Evolutionary conservation across 768 basidiomycete species (phyloP), one percentile per base, ranked within the genome.

Genomic region (Cystofilobasidium bisporidii): DNA sequence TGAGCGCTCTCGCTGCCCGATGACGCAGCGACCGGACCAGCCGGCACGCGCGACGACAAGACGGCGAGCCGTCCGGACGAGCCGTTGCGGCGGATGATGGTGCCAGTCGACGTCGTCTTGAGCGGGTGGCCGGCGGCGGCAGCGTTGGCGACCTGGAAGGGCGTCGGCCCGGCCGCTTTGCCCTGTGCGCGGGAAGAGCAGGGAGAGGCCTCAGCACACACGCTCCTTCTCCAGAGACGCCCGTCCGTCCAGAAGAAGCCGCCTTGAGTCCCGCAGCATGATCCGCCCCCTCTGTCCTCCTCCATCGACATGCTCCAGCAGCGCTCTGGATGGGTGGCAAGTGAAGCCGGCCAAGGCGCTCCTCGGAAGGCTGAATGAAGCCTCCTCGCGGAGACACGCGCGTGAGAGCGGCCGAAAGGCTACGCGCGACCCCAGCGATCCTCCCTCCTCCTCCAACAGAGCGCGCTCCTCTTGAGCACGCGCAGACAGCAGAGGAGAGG

Each of bases 71-170:
- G 33, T 1, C 59, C 38, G 3, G 59, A 40, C 12, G 59, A 60
- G 17, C 33, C 33, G 36, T 60, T 60, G 17, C 59, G 33, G 14
- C 59, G 20, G 59, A 60, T 36, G 59, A 60, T 60, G 32, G 59
- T 60, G 11, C 59, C 59, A 2, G 36, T 41, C 41, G 59, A 60
- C 12, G 59, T 60, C 59, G 59, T 60, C 59, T 60, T 60, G 36
- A 60, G 38, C 30, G 38, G 30, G 30, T 32, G 32, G 28, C 9
- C 32, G 28, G 24, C 59, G 26, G 38, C 59, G 36, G 38, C 33
- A 36, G 59, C 33, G 59, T 38, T 60, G 59, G 59, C 41, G 59
- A 32, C 53, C 53, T 56, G 53, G 28, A 56, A 56, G 15, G 53
- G 53, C 5, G 53, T 56, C 9, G 53, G 53, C 6, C 53, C 53